A percentile compares a stretch with the other conserved stretches of the same genome.
These are phyloP conservation scores for Fusarium brachygibbosum DNA, from an alignment of 2,329 filamentous ascomycete genomes.

Conservation along the genomic window DNA sequence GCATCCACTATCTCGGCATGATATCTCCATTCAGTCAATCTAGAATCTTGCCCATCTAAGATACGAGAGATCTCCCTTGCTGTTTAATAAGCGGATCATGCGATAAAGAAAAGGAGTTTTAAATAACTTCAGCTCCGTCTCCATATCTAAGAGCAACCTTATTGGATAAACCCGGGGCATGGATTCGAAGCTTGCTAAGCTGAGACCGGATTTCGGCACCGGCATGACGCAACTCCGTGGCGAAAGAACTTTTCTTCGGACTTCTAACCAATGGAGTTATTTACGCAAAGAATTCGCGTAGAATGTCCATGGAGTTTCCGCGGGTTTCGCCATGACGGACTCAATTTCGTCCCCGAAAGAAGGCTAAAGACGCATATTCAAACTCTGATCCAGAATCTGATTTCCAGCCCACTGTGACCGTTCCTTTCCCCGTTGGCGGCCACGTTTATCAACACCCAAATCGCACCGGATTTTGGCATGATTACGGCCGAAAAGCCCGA, in stretches of 20 bases:
- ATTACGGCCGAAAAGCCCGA: constrained; percentile 37
- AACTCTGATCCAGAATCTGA: not conserved
- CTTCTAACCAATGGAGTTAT: not conserved
- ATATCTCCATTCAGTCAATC: not conserved
- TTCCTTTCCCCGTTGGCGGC: not conserved
- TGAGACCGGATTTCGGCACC: constrained; percentile 23
- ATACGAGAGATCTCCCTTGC: constrained; percentile 30
- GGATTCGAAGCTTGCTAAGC: constrained; percentile 12
- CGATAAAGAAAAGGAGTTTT: constrained; percentile 20
- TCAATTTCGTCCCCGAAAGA: not conserved
- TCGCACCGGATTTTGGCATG: constrained; percentile 20
- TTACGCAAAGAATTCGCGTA: constrained; percentile 22
- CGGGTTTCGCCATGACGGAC: not conserved
- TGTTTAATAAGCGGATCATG: constrained; percentile 30
- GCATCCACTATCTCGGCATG: constrained; percentile 14
- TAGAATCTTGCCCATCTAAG: constrained; percentile 19
- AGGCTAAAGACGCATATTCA: not conserved
- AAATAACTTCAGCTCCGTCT: constrained; percentile 18
- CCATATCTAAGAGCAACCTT: not conserved
- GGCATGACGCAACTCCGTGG: constrained; percentile 26
- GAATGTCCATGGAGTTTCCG: constrained; percentile 19
- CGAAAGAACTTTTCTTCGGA: not conserved
- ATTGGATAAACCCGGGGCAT: not conserved
- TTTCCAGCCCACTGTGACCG: not conserved
- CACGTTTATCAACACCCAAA: not conserved